Percentiles rank a stretch among this genome's conserved stretches.
Conservation (phyloP, 164 flowering plant genomes). For the Stephania japonica region DNA sequence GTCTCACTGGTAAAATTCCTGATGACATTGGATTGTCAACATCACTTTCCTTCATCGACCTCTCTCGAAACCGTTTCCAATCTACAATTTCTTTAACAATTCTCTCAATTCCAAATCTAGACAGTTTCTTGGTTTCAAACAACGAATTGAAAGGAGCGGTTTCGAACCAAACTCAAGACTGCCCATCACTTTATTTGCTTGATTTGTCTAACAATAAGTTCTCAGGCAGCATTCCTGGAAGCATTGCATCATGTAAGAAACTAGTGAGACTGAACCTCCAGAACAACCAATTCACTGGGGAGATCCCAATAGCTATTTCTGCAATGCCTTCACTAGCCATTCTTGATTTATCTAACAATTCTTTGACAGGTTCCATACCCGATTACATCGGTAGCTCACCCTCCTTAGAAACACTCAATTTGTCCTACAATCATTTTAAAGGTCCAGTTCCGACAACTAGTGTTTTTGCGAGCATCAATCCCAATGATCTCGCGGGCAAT, state of each 20-base stretch:
- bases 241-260: constrained; percentile 72
- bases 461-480: constrained; percentile 62
- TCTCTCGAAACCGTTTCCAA: constrained; percentile 62
- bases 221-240: constrained; percentile 68
- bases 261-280: constrained; percentile 65
- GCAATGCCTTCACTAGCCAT: constrained; percentile 70
- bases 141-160: constrained; percentile 63
- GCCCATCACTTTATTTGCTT: constrained; percentile 63
- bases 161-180: constrained; percentile 83
- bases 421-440: constrained; percentile 67
- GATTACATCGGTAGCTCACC: constrained; percentile 67
- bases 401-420: constrained; percentile 68
- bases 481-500: constrained; percentile 67
- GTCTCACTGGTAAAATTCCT: constrained; percentile 67
- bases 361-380: constrained; percentile 69
- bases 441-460: constrained; percentile 81
- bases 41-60: constrained; percentile 75
- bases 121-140: constrained; percentile 52
- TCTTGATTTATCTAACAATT: constrained; percentile 85
- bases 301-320: constrained; percentile 59
- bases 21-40: constrained; percentile 55
- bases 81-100: constrained; percentile 75
- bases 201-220: constrained; percentile 77
- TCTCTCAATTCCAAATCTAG: constrained; percentile 66
- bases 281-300: constrained; percentile 59